phyloP scores from a whole-genome alignment of 768 basidiomycete genomes.

The Coprinopsis marcescibilis region DNA sequence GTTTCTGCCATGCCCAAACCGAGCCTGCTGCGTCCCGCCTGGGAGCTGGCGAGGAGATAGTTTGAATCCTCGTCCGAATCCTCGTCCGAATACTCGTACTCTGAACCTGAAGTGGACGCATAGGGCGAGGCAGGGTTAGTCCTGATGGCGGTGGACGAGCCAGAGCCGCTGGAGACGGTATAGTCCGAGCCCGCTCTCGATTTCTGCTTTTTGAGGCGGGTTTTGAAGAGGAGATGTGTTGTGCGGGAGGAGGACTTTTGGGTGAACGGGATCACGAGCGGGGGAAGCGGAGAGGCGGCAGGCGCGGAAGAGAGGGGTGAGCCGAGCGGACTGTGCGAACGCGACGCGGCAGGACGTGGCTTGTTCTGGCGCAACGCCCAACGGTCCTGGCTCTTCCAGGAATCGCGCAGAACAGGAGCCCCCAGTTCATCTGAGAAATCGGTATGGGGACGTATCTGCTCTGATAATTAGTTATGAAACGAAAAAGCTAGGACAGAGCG shows the following conservation, averaged over 20 bases:
- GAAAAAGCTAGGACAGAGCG: neutral
- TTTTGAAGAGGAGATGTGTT: constrained; percentile 25
- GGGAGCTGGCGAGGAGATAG: constrained; percentile 27
- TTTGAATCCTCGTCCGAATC: constrained; percentile 28
- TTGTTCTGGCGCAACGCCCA: too few relatives aligned
- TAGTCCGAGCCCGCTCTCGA: neutral
- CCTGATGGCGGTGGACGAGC: neutral
- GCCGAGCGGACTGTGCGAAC: constrained; percentile 2
- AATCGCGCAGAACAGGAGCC: constrained; percentile 53
- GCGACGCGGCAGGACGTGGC: constrained; percentile 9
- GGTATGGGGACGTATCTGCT: constrained; percentile 53
- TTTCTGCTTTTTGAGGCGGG: constrained; percentile 10
- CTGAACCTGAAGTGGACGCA: constrained; percentile 13
- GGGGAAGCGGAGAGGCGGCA: constrained; percentile 7
- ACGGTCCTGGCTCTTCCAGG: constrained; percentile 43
- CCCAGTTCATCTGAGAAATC: constrained; percentile 63
- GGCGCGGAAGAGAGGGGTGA: constrained; percentile 9
- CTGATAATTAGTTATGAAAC: constrained; percentile 3
- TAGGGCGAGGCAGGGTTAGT: constrained; percentile 2
- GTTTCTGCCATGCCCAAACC: constrained; percentile 28
- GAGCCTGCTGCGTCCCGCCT: constrained; percentile 30
- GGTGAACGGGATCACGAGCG: constrained; percentile 13
- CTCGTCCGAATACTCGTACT: constrained; percentile 16
- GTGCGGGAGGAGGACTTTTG: constrained; percentile 16
- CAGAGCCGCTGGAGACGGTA: constrained; percentile 1